Conservation (phyloP, 2,329 filamentous ascomycete genomes). For the Trichoderma sp. region DNA sequence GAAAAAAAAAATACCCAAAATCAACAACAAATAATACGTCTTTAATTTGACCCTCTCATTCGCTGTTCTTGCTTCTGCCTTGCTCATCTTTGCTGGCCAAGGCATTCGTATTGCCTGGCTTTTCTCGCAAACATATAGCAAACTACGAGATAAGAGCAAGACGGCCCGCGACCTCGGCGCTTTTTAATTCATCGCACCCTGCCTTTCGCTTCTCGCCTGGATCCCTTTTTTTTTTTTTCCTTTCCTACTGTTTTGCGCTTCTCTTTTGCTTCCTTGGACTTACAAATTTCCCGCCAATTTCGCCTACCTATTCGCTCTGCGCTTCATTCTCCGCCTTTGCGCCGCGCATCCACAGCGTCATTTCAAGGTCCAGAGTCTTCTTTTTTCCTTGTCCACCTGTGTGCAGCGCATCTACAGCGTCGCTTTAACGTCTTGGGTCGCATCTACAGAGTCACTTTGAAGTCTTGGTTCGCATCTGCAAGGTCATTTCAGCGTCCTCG, state of each 20-base stretch:
- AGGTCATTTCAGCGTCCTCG: no score
- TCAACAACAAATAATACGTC: slow-evolving; percentile 6
- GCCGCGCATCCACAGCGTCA: slow-evolving; percentile 11
- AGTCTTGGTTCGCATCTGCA: no score
- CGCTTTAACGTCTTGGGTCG: background rate
- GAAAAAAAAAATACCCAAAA: background rate
- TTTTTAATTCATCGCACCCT: background rate
- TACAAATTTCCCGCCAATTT: background rate
- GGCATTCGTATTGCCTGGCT: background rate
- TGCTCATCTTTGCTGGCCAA: background rate
- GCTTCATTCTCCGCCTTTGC: slow-evolving; percentile 1
- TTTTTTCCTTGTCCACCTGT: slow-evolving; percentile 1
- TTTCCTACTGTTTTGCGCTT: background rate
- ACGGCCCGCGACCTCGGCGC: background rate
- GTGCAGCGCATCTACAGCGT: slow-evolving; percentile 12
- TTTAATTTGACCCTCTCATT: background rate
- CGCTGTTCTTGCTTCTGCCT: background rate
- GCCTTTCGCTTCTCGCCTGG: background rate
- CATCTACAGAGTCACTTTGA: no score
- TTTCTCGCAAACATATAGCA: slow-evolving; percentile 2
- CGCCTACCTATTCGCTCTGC: background rate
- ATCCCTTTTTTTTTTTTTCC: background rate
- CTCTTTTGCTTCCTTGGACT: slow-evolving; percentile 1
- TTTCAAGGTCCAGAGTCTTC: background rate
- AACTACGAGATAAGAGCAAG: background rate